phyloP scores from a whole-genome alignment of 352 stramenopile species.

The Phytophthora ramorum region DNA sequence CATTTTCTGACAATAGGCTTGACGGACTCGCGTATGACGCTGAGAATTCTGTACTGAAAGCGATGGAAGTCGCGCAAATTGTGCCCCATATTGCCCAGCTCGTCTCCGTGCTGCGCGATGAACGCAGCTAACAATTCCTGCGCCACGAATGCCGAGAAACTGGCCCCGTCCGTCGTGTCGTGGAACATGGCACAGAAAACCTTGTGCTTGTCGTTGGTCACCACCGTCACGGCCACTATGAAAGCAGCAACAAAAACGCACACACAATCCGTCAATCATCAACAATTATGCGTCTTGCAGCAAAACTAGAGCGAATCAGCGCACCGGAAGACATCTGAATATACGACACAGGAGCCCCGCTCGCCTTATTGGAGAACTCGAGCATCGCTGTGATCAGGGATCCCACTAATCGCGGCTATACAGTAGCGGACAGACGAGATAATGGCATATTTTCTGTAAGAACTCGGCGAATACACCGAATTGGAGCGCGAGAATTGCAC shows the following conservation, averaged over 20 bases:
- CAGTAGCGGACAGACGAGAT: slow-evolving; percentile 4
- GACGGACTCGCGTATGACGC: slow-evolving; percentile 83
- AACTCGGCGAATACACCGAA: slow-evolving; percentile 14
- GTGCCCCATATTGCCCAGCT: slow-evolving; percentile 84
- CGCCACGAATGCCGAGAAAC: slow-evolving; percentile 89
- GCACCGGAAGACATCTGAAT: slow-evolving; percentile 88
- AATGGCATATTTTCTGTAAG: slow-evolving; percentile 16
- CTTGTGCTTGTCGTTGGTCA: slow-evolving; percentile 89
- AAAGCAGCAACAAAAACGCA: slow-evolving; percentile 14
- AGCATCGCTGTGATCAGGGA: slow-evolving; percentile 93
- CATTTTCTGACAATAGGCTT: slow-evolving; percentile 87
- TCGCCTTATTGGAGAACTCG: slow-evolving; percentile 92
- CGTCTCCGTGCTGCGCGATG: slow-evolving; percentile 75
- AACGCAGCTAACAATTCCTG: slow-evolving; percentile 89
- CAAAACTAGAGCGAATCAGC: slow-evolving; percentile 20
- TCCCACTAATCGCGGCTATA: slow-evolving; percentile 86
- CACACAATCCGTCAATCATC: slow-evolving; percentile 7
- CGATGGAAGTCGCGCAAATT: slow-evolving; percentile 93
- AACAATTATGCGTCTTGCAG: neutral
- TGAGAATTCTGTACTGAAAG: slow-evolving; percentile 89
- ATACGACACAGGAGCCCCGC: slow-evolving; percentile 89
- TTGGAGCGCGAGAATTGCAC: slow-evolving; percentile 5
- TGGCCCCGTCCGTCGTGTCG: slow-evolving; percentile 78
- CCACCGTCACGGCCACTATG: slow-evolving; percentile 88
- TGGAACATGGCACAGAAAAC: slow-evolving; percentile 94